Conservation (phyloP, 2,329 filamentous ascomycete species). For the Penicillium janthinellum region DNA sequence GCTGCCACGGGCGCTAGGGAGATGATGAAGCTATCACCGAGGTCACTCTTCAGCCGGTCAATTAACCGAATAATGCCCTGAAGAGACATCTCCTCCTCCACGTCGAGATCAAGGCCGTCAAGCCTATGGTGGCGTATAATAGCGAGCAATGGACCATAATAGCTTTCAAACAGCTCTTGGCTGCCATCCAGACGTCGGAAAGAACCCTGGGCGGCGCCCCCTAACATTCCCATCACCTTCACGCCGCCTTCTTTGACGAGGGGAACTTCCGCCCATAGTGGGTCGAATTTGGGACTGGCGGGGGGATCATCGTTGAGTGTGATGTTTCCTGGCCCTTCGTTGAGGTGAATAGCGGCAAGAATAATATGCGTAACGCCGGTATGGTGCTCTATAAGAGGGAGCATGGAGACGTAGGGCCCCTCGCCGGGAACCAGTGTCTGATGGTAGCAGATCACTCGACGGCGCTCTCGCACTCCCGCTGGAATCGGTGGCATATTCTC, state of each 20-base stretch:
- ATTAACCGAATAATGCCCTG: conserved; percentile 67
- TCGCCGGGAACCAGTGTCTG: conserved; percentile 64
- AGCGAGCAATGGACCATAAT: conserved; percentile 69
- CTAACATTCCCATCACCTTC: conserved; percentile 83
- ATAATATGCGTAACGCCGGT: conserved; percentile 78
- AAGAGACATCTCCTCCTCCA: conserved; percentile 75
- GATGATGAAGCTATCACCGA: conserved; percentile 65
- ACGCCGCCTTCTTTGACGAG: conserved; percentile 72
- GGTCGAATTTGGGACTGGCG: conserved; percentile 65
- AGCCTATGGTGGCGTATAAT: conserved; percentile 64
- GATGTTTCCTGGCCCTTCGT: conserved; percentile 65
- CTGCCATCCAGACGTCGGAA: conserved; percentile 64
- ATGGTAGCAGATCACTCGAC: conserved; percentile 56
- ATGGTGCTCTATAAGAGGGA: conserved; percentile 61
- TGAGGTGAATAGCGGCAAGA: conserved; percentile 82
- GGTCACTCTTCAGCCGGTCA: conserved; percentile 60
- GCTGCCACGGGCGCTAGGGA: conserved; percentile 81
- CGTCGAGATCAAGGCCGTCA: conserved; percentile 75
- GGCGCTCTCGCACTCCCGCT: conserved; percentile 27
- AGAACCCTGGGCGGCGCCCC: conserved; percentile 77
- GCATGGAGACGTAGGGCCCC: conserved; percentile 60
- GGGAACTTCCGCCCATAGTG: conserved; percentile 76
- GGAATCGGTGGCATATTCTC: conserved; percentile 44
- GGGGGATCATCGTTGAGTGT: conserved; percentile 81
- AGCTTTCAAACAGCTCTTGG: conserved; percentile 66